Conservation (phyloP, 2,329 filamentous ascomycete species). For the Botrytis aclada region DNA sequence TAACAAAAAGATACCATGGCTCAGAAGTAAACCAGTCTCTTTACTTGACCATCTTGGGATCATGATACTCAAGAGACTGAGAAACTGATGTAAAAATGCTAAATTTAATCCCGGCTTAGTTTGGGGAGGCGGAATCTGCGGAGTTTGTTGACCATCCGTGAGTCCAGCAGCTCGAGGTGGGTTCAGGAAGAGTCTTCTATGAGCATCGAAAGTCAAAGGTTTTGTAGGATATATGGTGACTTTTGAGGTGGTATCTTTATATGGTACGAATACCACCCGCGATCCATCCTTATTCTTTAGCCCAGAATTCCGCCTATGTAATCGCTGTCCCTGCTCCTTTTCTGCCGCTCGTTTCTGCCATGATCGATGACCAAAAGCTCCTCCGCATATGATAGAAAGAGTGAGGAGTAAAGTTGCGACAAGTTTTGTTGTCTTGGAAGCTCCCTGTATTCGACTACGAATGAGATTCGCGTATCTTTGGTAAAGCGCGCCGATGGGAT, state of each 20-base stretch:
- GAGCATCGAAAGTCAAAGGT: constrained; percentile 90
- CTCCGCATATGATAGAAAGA: constrained; percentile 73
- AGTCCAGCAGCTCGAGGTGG: constrained; percentile 80
- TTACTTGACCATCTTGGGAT: constrained; percentile 94
- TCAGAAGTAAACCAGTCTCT: constrained; percentile 84
- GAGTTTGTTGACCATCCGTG: constrained; percentile 57
- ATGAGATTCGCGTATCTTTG: constrained; percentile 56
- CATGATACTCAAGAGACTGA: constrained; percentile 96
- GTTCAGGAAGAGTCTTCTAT: constrained; percentile 87
- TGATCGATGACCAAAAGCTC: constrained; percentile 75
- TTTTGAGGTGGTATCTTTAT: constrained; percentile 82
- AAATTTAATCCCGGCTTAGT: constrained; percentile 93
- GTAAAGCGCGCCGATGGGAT: constrained; percentile 63
- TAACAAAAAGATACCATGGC: constrained; percentile 86
- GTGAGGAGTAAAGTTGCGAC: constrained; percentile 73
- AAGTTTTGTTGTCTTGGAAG: constrained; percentile 69
- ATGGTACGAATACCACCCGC: constrained; percentile 90
- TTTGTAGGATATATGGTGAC: constrained; percentile 91
- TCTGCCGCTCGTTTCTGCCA: constrained; percentile 73
- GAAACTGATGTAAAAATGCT: constrained; percentile 93
- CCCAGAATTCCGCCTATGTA: constrained; percentile 89
- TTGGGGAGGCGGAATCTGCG: constrained; percentile 76
- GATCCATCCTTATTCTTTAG: constrained; percentile 92
- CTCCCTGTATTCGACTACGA: constrained; percentile 55
- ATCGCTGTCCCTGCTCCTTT: constrained; percentile 74